Evolutionary conservation across 23 red algal genomes (phyloP).

Genomic region (Cyanidium caldarium): DNA sequence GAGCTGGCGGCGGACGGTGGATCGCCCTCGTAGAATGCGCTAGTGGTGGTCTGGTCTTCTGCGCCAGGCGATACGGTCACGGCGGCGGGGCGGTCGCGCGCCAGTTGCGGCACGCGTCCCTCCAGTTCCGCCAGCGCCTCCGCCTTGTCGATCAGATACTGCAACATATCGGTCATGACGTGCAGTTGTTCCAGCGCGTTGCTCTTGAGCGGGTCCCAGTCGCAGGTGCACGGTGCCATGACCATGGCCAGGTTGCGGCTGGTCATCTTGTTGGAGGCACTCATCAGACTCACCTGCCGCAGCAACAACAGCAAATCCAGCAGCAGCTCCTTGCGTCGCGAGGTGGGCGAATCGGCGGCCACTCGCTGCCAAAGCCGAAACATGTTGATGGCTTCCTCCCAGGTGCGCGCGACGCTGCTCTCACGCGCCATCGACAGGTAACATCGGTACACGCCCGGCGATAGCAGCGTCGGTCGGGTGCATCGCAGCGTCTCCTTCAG

Average conservation of each 20-base stretch:
- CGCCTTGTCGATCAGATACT: not conserved
- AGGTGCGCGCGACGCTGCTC: not conserved
- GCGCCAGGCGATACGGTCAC: not conserved
- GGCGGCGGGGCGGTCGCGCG: not conserved
- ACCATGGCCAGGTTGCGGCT: slow-evolving; percentile 13
- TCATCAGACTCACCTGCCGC: not conserved
- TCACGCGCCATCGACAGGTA: not conserved
- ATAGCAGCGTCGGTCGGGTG: not conserved
- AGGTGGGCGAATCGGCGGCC: not conserved
- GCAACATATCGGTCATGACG: slow-evolving; percentile 11
- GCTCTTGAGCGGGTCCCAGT: slow-evolving; percentile 11
- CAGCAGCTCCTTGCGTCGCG: not conserved
- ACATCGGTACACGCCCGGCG: not conserved
- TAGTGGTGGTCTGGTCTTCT: too few relatives aligned
- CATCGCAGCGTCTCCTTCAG: not conserved
- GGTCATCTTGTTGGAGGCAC: slow-evolving; percentile 11
- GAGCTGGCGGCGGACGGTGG: too few relatives aligned
- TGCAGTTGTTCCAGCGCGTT: slow-evolving; percentile 12
- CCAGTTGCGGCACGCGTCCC: not conserved
- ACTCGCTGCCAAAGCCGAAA: slow-evolving; percentile 1
- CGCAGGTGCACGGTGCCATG: not conserved
- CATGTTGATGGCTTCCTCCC: slow-evolving; percentile 3
- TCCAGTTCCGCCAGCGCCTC: not conserved
- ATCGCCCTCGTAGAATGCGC: too few relatives aligned
- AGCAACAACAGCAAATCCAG: not conserved